Evolutionary conservation across 352 stramenopile species (phyloP).

Genomic region (Thalassiosira ordinaria): DNA sequence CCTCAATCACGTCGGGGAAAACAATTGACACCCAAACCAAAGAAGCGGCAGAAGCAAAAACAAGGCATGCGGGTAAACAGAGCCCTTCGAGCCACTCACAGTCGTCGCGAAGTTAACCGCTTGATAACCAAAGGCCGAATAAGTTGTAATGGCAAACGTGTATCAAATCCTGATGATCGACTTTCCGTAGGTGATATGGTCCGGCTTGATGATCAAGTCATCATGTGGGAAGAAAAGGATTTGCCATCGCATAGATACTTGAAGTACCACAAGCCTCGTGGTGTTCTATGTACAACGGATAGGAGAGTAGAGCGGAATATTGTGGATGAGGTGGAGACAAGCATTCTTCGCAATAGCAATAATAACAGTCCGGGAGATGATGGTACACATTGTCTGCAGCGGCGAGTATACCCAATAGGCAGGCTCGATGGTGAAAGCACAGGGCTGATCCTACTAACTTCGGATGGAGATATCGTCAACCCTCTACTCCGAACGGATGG

Average conservation of each 20-base stretch:
- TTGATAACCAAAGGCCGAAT: not conserved
- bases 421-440: not conserved
- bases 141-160: not conserved
- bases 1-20: no score
- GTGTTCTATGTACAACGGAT: not conserved
- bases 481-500: not conserved
- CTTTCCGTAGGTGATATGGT: not conserved
- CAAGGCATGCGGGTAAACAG: not conserved
- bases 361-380: no score
- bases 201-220: not conserved
- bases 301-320: not conserved
- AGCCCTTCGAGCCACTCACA: not conserved
- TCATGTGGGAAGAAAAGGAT: not conserved
- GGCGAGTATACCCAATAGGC: not conserved
- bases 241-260: not conserved
- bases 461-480: not conserved
- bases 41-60: not conserved
- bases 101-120: not conserved
- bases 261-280: not conserved
- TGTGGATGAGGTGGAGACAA: not conserved
- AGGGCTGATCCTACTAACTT: not conserved
- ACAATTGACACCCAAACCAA: not conserved
- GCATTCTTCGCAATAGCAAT: no score
- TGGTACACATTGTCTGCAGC: not conserved
- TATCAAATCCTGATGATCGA: not conserved